A percentile compares a stretch with the other conserved stretches of the same genome.
Evolutionary conservation across 352 stramenopile species (phyloP).

Genomic region (Plasmopara viticola): DNA sequence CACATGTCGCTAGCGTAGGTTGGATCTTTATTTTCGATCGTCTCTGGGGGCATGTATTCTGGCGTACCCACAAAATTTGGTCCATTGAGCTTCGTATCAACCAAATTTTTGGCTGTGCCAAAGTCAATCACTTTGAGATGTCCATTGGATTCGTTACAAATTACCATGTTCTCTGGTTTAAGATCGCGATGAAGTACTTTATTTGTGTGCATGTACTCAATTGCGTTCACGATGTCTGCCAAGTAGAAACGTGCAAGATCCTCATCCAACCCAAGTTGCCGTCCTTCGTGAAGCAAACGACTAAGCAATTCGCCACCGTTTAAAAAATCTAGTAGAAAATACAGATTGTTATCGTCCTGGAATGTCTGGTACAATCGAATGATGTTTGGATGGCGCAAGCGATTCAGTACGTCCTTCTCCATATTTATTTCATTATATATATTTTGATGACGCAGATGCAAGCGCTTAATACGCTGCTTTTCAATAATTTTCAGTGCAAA

Average conservation of each 20-base stretch:
- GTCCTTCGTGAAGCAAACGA: slow-evolving; percentile 75
- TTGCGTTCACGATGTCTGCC: slow-evolving; percentile 83
- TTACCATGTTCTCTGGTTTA: slow-evolving; percentile 96
- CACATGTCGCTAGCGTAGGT: slow-evolving; percentile 60
- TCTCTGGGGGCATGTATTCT: slow-evolving; percentile 86
- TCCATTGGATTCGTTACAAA: slow-evolving; percentile 39
- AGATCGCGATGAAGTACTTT: slow-evolving; percentile 91
- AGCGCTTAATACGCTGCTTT: slow-evolving; percentile 80
- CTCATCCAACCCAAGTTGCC: slow-evolving; percentile 70
- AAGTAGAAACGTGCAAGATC: slow-evolving; percentile 81
- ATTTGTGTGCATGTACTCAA: slow-evolving; percentile 91
- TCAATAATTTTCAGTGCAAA: slow-evolving; percentile 97
- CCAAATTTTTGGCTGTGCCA: slow-evolving; percentile 73
- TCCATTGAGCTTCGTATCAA: slow-evolving; percentile 51
- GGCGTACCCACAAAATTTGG: slow-evolving; percentile 86
- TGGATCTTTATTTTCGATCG: slow-evolving; percentile 74
- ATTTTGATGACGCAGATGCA: slow-evolving; percentile 93
- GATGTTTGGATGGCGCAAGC: slow-evolving; percentile 87
- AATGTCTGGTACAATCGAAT: slow-evolving; percentile 94
- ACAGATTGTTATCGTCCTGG: slow-evolving; percentile 92
- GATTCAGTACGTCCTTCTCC: slow-evolving; percentile 93
- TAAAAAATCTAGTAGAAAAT: slow-evolving; percentile 95
- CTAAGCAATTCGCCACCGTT: slow-evolving; percentile 90
- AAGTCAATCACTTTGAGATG: slow-evolving; percentile 82
- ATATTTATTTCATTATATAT: slow-evolving; percentile 98